Percentiles rank a stretch among this genome's conserved stretches.
phyloP scores from a whole-genome alignment of 352 stramenopile species.

The Blastocystis sp. region DNA sequence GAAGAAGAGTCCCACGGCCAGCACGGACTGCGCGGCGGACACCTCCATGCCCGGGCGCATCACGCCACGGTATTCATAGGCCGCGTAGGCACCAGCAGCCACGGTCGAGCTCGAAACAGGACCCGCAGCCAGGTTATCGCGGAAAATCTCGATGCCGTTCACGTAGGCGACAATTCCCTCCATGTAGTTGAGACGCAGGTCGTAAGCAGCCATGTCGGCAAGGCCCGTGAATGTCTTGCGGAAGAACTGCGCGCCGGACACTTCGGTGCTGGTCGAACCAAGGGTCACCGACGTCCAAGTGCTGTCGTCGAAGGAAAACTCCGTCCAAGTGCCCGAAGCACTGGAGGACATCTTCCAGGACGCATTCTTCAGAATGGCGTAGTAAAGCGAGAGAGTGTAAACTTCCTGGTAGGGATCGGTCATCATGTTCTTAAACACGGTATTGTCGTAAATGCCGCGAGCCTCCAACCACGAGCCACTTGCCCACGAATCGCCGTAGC shows the following conservation, averaged over 20 bases:
- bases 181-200: no score
- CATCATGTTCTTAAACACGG: conserved; percentile 32
- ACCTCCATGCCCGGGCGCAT: neutral
- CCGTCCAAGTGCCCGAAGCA: neutral
- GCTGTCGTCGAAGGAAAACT: neutral
- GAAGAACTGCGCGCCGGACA: conserved; percentile 15
- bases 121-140: neutral
- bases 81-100: conserved; percentile 23
- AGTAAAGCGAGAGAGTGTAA: conserved; percentile 20
- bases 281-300: conserved; percentile 18
- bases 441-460: conserved; percentile 2
- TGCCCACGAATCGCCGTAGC: conserved; percentile 12
- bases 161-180: no score
- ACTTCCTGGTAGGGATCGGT: conserved; percentile 5
- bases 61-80: no score
- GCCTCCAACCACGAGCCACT: neutral
- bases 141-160: no score
- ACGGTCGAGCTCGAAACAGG: conserved; percentile 6
- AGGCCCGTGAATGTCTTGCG: no score
- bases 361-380: conserved; percentile 1
- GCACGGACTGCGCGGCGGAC: neutral
- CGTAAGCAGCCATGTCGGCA: no score
- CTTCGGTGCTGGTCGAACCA: neutral
- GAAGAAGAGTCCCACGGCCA: conserved; percentile 26
- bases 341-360: conserved; percentile 22